phyloP scores from a whole-genome alignment of 148 eudicot genomes.

The Amaranthus palmeri region DNA sequence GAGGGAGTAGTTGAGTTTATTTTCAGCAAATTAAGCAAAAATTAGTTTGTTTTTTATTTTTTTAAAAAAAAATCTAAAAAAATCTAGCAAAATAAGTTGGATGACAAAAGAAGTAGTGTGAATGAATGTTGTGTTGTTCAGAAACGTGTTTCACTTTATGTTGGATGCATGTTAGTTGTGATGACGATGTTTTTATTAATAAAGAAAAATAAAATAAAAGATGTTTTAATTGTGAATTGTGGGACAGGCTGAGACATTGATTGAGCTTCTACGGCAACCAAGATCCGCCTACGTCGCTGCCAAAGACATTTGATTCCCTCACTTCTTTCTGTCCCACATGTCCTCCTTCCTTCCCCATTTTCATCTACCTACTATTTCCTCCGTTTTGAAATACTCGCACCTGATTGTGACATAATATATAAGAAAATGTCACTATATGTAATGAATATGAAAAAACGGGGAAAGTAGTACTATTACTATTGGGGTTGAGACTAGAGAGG shows the following conservation, averaged over 20 bases:
- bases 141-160: neutral
- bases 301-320: slow-evolving; percentile 41
- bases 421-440: neutral
- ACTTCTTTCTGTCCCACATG: slow-evolving; percentile 17
- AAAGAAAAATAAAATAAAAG: neutral
- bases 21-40: too few relatives aligned
- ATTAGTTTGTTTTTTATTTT: too few relatives aligned
- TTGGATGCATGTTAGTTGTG: neutral
- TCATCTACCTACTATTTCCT: neutral
- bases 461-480: too few relatives aligned
- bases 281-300: slow-evolving; percentile 80
- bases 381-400: neutral
- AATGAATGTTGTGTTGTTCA: neutral
- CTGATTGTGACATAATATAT: neutral
- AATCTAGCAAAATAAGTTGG: neutral
- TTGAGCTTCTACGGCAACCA: slow-evolving; percentile 88
- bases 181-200: neutral
- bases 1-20: too few relatives aligned
- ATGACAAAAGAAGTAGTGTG: neutral
- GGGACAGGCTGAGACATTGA: slow-evolving; percentile 84
- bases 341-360: neutral
- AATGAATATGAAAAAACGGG: neutral
- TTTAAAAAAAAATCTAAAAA: too few relatives aligned
- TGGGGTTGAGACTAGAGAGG: neutral
- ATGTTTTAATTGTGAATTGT: slow-evolving; percentile 14